Conservation (phyloP, 179 eudicot species). For the Drosera spatulata region DNA sequence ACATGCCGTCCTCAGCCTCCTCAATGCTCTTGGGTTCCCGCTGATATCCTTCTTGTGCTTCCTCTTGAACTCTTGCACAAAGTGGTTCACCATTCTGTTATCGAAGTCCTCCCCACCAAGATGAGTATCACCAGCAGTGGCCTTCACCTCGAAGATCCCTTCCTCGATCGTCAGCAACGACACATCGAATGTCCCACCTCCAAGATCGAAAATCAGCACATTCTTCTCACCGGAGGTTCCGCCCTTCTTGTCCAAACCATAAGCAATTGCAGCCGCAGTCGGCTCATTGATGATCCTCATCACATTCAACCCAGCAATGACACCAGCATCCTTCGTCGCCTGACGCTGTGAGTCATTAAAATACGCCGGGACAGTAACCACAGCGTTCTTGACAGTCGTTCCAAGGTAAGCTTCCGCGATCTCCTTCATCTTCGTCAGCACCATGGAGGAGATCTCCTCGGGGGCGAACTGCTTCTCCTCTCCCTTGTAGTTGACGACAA, state of each 20-base stretch:
- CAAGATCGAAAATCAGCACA: slow-evolving; percentile 24
- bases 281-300: slow-evolving; percentile 34
- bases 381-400: slow-evolving; percentile 40
- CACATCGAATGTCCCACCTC: slow-evolving; percentile 40
- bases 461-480: slow-evolving; percentile 50
- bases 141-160: slow-evolving; percentile 55
- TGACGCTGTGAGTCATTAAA: slow-evolving; percentile 65
- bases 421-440: too few relatives aligned
- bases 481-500: slow-evolving; percentile 29
- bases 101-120: slow-evolving; percentile 17
- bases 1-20: too few relatives aligned
- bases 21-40: too few relatives aligned
- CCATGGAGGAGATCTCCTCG: slow-evolving; percentile 26
- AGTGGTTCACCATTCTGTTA: slow-evolving; percentile 50
- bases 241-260: slow-evolving; percentile 54
- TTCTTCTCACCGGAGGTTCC: slow-evolving; percentile 38
- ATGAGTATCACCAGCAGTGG: slow-evolving; percentile 64
- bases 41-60: slow-evolving; percentile 24
- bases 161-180: slow-evolving; percentile 47
- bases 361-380: slow-evolving; percentile 57
- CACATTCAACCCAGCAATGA: slow-evolving; percentile 30
- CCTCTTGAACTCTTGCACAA: slow-evolving; percentile 56
- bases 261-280: slow-evolving; percentile 64
- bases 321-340: slow-evolving; percentile 65
- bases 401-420: slow-evolving; percentile 51